Evolutionary conservation across 441 rosid species (phyloP).

Genomic region (Dalechampia spathulata): DNA sequence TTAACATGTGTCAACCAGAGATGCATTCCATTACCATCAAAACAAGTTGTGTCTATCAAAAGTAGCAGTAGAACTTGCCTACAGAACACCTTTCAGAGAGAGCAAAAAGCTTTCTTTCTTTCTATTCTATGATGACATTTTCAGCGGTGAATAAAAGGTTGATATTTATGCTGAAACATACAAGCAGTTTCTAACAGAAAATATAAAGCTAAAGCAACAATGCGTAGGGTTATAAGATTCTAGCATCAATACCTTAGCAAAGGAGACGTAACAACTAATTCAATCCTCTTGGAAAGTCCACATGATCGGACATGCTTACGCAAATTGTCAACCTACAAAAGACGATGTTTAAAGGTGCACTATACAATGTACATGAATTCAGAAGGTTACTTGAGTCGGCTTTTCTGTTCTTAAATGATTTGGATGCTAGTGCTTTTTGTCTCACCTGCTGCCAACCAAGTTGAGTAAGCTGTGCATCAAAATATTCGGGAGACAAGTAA

Average conservation of each 20-base stretch:
- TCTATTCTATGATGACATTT: no score
- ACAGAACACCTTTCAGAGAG: no score
- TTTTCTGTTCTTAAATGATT: neutral
- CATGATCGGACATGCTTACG: conserved; percentile 71
- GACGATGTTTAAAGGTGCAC: neutral
- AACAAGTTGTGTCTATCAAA: no score
- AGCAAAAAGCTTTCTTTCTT: no score
- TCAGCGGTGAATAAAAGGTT: no score
- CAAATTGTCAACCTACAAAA: conserved; percentile 63
- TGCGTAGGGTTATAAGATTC: no score
- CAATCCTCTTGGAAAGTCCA: conserved; percentile 75
- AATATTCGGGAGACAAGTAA: conserved; percentile 75
- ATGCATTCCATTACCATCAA: no score
- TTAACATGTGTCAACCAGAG: no score
- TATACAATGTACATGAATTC: neutral
- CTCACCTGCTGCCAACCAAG: conserved; percentile 91
- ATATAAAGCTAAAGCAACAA: neutral
- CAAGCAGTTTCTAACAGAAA: conserved; percentile 4
- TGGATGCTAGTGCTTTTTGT: neutral
- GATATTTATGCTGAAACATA: no score
- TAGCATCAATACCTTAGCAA: conserved; percentile 53
- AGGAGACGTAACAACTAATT: conserved; percentile 78
- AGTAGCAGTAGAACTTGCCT: no score
- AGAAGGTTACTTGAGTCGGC: neutral
- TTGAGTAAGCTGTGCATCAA: conserved; percentile 84